These are phyloP conservation scores for Cercospora brassicicola DNA, from an alignment of 2,329 filamentous ascomycete species.

Conservation along the genomic window DNA sequence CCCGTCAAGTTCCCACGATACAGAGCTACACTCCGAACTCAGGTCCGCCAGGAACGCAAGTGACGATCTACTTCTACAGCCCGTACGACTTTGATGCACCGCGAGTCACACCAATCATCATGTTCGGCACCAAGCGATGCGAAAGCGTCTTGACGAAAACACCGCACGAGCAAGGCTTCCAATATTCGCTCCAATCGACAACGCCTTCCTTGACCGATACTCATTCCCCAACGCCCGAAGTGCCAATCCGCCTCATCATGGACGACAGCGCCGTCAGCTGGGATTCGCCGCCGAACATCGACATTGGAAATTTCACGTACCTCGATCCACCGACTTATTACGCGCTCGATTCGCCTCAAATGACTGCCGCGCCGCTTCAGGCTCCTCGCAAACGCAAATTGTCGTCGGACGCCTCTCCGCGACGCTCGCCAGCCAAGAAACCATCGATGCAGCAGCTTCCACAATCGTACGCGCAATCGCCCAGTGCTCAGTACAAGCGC, in stretches of 20 bases:
- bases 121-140: constrained; percentile 77
- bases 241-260: constrained; percentile 61
- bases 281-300: constrained; percentile 47
- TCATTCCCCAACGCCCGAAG: constrained; percentile 55
- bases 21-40: constrained; percentile 68
- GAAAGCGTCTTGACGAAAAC: constrained; percentile 64
- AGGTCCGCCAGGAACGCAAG: constrained; percentile 67
- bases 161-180: constrained; percentile 58
- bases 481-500: constrained; percentile 42
- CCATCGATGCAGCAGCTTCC: constrained; percentile 40
- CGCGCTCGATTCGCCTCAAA: constrained; percentile 35
- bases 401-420: constrained; percentile 52
- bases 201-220: constrained; percentile 66
- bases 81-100: constrained; percentile 69
- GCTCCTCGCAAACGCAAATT: constrained; percentile 58
- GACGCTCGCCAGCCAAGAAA: constrained; percentile 50
- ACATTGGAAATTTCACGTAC: constrained; percentile 64
- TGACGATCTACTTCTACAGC: constrained; percentile 72
- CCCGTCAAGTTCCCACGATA: constrained; percentile 63
- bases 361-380: constrained; percentile 24
- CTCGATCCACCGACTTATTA: constrained; percentile 32
- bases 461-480: constrained; percentile 35
- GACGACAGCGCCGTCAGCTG: constrained; percentile 47
- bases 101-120: constrained; percentile 57
- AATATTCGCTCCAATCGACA: constrained; percentile 71